Base-by-base conservation (phyloP, 2,329 filamentous ascomycete species). In the Aureobasidium melanogenum region DNA sequence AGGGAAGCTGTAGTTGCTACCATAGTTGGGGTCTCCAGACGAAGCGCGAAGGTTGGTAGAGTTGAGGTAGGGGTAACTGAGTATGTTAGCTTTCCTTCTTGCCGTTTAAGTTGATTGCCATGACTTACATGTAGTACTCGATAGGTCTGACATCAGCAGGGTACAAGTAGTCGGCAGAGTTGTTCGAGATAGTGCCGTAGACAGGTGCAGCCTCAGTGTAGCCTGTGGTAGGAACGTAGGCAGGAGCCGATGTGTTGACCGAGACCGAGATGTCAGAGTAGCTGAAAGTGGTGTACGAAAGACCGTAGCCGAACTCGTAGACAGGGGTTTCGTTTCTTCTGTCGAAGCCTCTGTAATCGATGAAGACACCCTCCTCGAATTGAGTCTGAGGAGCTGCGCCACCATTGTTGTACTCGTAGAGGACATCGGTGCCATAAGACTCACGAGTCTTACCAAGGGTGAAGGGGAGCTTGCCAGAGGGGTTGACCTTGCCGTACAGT, bases 401-500 rank as follows among this genome's bases (percentile, higher is more conserved):
- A 52, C 85, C 87, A 63, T 88, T 88, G 76, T 89, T 91, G 32
- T 87, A 83, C 69, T 83, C 72, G 73, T 87, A 87, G 52, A 86
- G 73, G n/a, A 91, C 71, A 52, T 88, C 81, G 8, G 82, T 81
- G 39, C 86, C 87, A 68, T 91, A 94, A 67, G 87, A 84, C 64
- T 82, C 79, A 17, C 80, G 81, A 2, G 83, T 82, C 39, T 80
- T 78, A 14, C 88, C 91, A 80, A 91, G 88, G 4, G 90, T 94
- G 74, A 95, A 96, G 0, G 88, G 87, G 0, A 88, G 82, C 65
- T 90, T 88, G 55, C 84, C 91, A 30, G 84, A 84, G 1, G 90
- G 90, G 75, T 91, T 92, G 64, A 87, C 82, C 63, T 82, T 83
- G 46, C 91, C 91, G 72, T 92, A 96, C 12, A 96, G 83, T n/a